Base-by-base conservation (phyloP, 2,329 filamentous ascomycete genomes). In the Eurotiales sp. region DNA sequence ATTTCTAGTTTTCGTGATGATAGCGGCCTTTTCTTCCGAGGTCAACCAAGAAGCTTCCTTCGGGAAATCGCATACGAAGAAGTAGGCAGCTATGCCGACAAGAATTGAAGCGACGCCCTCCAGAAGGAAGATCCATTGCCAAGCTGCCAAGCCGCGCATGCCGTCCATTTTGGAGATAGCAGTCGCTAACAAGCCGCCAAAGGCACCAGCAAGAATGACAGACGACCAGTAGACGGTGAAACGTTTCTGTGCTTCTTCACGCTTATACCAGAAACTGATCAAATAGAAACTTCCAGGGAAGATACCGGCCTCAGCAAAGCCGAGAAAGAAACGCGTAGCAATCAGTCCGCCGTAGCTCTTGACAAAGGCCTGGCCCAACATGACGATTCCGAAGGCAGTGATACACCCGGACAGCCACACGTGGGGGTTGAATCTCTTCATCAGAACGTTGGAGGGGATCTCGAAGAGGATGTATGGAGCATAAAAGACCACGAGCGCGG, bases 401-500 rank as follows among this genome's bases (percentile, higher is more conserved):
- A 63, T 61, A 50, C 57, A 62, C 21, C 52, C 54, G 3, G 60
- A 60, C 37, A 64, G 68, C 77, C 77, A 80, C 21, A 79, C 59
- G 55, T 77, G 72, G 0, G 77, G 77, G 56, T 72, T 76, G 55
- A 80, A 68, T 50, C 73, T 73, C 62, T 79, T 79, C 43, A 80
- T 65, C 2, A 80, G 56, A 15, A 80, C 64, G 50, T 80, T 80
- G 22, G 71, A 75, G 0, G 77, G 77, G 19, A 80, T 77, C 53
- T 80, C 77, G 54, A 78, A 75, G 2, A 79, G 61, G n/a, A 79
- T 67, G 50, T 79, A 77, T 0, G 74, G 72, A 6, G 79, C 74
- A 61, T 79, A 80, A 66, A 80, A 80, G 55, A 79, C 77, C 55
- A 79, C 75, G 5, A 80, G 63, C 0, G 77, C 76, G 2, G 63